Evolutionary conservation across 495 filamentous ascomycete genomes (phyloP).

Genomic region (Aspergillus steynii): DNA sequence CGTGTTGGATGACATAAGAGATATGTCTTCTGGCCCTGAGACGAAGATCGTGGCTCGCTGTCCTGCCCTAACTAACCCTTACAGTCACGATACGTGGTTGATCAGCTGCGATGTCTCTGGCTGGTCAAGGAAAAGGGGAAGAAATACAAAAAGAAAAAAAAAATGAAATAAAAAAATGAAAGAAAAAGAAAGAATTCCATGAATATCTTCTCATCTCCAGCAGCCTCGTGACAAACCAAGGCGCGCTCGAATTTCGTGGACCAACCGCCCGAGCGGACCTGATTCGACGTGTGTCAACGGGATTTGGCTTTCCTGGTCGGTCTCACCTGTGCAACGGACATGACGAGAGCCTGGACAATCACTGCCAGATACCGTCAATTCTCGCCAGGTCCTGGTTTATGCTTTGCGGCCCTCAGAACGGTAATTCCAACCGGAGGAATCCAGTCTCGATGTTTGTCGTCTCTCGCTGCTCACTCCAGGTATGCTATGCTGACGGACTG

Average conservation of each 20-base stretch:
- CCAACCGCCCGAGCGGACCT: background rate
- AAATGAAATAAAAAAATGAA: background rate
- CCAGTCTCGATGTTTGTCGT: background rate
- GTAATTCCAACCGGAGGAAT: background rate
- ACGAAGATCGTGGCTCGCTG: background rate
- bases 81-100: background rate
- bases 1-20: background rate
- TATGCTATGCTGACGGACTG: background rate
- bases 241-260: background rate
- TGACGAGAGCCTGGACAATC: background rate
- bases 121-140: background rate
- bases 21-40: background rate
- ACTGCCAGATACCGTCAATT: background rate
- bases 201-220: background rate
- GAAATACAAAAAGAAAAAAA: conserved; percentile 1
- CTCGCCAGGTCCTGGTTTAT: background rate
- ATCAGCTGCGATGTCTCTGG: background rate
- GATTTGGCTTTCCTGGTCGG: background rate
- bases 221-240: background rate
- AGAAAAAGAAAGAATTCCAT: conserved; percentile 1
- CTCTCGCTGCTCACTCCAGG: background rate
- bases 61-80: background rate
- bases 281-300: background rate
- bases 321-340: background rate
- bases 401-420: background rate